A percentile compares a stretch with the other conserved stretches of the same genome.
Evolutionary conservation across 2,329 filamentous ascomycete genomes (phyloP).

Genomic region (Podosphaera aphanis): DNA sequence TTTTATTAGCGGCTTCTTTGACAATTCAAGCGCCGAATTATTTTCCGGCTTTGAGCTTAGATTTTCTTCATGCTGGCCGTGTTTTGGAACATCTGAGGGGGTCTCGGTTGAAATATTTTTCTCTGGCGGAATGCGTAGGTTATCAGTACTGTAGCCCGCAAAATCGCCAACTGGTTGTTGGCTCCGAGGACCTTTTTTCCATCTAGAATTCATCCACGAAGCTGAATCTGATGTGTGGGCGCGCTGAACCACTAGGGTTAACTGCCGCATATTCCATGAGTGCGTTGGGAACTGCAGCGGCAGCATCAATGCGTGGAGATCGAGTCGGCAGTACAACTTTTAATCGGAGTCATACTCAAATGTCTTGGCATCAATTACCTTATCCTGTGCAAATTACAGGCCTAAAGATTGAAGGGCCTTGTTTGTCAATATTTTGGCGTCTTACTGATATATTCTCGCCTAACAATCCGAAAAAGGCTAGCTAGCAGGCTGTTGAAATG

Average conservation of each 20-base stretch:
- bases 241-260: constrained; percentile 8
- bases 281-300: constrained; percentile 21
- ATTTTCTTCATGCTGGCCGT: background rate
- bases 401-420: background rate
- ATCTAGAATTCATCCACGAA: background rate
- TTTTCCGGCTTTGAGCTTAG: background rate
- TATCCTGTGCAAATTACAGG: background rate
- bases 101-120: background rate
- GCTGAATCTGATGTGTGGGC: constrained; percentile 4
- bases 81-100: background rate
- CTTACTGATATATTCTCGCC: no score
- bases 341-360: constrained; percentile 4
- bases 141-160: background rate
- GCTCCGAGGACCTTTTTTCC: background rate
- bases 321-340: background rate
- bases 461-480: no score
- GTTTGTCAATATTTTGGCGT: no score
- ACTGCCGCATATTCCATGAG: constrained; percentile 18
- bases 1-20: background rate
- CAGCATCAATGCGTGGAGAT: constrained; percentile 19
- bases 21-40: background rate
- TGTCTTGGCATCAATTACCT: background rate
- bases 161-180: background rate
- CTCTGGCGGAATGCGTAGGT: background rate
- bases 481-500: no score